Percentiles rank a stretch among this genome's conserved stretches.
Evolutionary conservation across 1,284 basidiomycete genomes (phyloP).

Genomic region (Lignosus rhinocerotis): DNA sequence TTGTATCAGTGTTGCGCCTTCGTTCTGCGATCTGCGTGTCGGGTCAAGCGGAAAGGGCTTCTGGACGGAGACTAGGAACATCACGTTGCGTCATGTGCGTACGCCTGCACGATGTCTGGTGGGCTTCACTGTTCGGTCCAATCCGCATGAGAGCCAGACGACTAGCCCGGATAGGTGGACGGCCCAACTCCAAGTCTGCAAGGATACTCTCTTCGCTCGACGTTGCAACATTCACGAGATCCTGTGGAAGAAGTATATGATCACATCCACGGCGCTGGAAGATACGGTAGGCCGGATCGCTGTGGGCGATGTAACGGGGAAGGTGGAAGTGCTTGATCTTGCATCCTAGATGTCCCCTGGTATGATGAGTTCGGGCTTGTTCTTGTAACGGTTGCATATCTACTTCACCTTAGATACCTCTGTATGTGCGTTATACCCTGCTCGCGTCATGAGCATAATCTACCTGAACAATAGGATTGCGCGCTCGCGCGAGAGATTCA

Average conservation of each 20-base stretch:
- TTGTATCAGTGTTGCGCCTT: slow-evolving; percentile 32
- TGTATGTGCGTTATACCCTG: neutral
- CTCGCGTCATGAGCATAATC: neutral
- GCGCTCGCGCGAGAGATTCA: neutral
- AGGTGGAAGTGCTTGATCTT: slow-evolving; percentile 38
- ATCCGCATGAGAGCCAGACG: slow-evolving; percentile 1
- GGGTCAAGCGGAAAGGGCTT: slow-evolving; percentile 38
- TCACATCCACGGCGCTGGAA: slow-evolving; percentile 35
- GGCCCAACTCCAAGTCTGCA: slow-evolving; percentile 25
- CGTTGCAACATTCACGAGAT: slow-evolving; percentile 38
- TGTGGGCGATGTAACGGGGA: slow-evolving; percentile 37
- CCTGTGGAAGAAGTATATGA: slow-evolving; percentile 33
- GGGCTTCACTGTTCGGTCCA: slow-evolving; percentile 33
- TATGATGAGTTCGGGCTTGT: neutral
- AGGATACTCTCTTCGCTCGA: slow-evolving; percentile 33
- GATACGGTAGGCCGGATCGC: slow-evolving; percentile 39
- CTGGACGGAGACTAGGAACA: slow-evolving; percentile 38
- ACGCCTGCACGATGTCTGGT: slow-evolving; percentile 37
- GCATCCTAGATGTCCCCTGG: slow-evolving; percentile 24
- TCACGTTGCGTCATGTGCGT: slow-evolving; percentile 28
- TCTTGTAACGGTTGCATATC: slow-evolving; percentile 1
- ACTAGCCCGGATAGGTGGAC: slow-evolving; percentile 15
- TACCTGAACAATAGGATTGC: slow-evolving; percentile 1
- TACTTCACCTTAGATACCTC: neutral
- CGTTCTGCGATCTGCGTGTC: slow-evolving; percentile 31